A percentile compares a stretch with the other conserved stretches of the same genome.
Evolutionary conservation across 108 stramenopile species (phyloP).

Genomic region (Licmophora abbreviata): DNA sequence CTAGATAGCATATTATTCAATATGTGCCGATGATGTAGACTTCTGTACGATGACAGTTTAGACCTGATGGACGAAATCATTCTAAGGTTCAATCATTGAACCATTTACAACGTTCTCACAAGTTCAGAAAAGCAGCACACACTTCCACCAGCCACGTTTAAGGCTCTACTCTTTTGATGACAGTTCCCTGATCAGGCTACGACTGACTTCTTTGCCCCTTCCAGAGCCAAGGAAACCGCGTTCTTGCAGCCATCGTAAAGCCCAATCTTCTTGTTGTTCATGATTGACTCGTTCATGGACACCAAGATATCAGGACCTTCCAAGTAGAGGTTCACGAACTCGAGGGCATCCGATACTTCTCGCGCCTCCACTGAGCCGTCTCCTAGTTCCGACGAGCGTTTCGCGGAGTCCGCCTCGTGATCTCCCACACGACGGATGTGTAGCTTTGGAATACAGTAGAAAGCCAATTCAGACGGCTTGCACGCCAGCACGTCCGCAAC

Average conservation of each 20-base stretch:
- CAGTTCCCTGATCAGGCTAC: no score
- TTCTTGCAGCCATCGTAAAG: constrained; percentile 83
- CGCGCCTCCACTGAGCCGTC: constrained; percentile 87
- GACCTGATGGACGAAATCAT: no score
- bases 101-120: no score
- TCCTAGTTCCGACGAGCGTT: constrained; percentile 76
- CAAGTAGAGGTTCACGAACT: constrained; percentile 63
- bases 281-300: constrained; percentile 68
- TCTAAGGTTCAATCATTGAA: no score
- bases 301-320: constrained; percentile 41
- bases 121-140: no score
- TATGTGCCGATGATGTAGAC: no score
- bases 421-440: constrained; percentile 91
- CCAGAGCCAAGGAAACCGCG: no score
- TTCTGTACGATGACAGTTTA: no score
- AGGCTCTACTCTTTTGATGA: no score
- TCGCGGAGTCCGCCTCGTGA: constrained; percentile 85
- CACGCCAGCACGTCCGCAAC: constrained; percentile 82
- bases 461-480: constrained; percentile 88
- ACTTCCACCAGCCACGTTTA: no score
- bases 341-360: constrained; percentile 53
- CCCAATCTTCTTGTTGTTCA: constrained; percentile 64
- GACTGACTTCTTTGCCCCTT: no score
- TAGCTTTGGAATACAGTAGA: constrained; percentile 86
- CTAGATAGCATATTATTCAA: no score